Evolutionary conservation across 306 rosid species (phyloP), one percentile per base, ranked within the genome.

Genomic region (Albizia julibrissin): DNA sequence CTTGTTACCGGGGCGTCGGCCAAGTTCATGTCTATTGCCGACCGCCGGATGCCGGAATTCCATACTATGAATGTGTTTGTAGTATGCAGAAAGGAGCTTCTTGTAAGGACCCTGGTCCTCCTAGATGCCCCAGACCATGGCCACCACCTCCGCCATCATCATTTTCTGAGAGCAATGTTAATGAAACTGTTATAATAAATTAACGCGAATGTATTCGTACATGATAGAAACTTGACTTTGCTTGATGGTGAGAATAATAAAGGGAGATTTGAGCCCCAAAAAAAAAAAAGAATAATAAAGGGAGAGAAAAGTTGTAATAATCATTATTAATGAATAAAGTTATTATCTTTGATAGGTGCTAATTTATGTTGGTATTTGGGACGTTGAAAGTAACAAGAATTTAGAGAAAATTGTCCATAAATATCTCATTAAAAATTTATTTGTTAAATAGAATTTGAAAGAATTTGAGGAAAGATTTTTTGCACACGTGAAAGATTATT

Each of bases 111-210:
- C 6, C 40, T 0, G 80, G 59, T 15, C 58, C 70, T 9, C 80
- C 80, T 0, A 37, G 2, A 18, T 76, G 80, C 29, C 80, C 80
- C 12, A 62, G 80, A 3, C 73, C 62, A 27, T 42, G 80, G 80
- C 80, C 80, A 0, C 80, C 80, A 2, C 12, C 80, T 4, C 0
- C 61, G 7, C 61, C 52, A 46, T 43, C n/a, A 4, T 21, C 62
- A 27, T 4, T 29, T 6, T 1, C 8, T 2, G 31, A 49, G 8
- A 10, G 26, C 27, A 61, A 40, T 7, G 54, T n/a, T 43, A 76
- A 8, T 26, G 80, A 15, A 10, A 76, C 59, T 61, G 29, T 42
- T 76, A 39, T 18, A 15, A 11, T 37, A 21, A 27, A 59, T 18
- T 10, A 54, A 19, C 1, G 26, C 11, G 10, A 4, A 50, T 15